phyloP scores from a whole-genome alignment of 164 flowering plant genomes.

The Platanus orientalis region DNA sequence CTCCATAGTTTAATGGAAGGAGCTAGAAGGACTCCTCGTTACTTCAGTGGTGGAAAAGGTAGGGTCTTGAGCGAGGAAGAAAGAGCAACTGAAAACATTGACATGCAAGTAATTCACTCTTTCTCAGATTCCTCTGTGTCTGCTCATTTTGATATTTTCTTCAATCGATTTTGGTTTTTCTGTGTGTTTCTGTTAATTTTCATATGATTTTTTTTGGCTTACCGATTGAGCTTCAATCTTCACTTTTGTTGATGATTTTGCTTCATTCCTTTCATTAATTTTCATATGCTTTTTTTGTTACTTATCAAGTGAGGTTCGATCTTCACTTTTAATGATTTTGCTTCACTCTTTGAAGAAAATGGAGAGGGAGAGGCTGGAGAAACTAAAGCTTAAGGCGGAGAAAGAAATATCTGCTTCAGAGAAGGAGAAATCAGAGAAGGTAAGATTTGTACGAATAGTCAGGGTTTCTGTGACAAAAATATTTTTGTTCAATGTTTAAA shows the following conservation, averaged over 20 bases:
- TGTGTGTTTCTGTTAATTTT: not conserved
- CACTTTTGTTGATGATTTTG: too few relatives aligned
- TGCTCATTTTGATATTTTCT: not conserved
- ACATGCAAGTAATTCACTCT: constrained; percentile 38
- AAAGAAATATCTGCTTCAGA: constrained; percentile 40
- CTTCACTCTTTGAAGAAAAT: constrained; percentile 33
- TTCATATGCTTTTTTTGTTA: too few relatives aligned
- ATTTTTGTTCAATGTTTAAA: too few relatives aligned
- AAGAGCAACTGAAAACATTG: constrained; percentile 52
- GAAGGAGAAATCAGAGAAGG: constrained; percentile 24
- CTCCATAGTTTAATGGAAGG: too few relatives aligned
- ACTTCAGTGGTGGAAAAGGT: too few relatives aligned
- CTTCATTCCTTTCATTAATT: too few relatives aligned
- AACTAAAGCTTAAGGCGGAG: constrained; percentile 37
- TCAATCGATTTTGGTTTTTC: not conserved
- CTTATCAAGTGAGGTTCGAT: not conserved
- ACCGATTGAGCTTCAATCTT: not conserved
- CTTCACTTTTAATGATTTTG: too few relatives aligned
- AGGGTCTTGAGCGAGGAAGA: constrained; percentile 53
- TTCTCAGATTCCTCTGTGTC: not conserved
- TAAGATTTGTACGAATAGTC: too few relatives aligned
- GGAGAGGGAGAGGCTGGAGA: constrained; percentile 58
- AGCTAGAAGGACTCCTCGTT: constrained; percentile 28
- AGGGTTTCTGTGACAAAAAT: too few relatives aligned
- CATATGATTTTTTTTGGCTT: too few relatives aligned